Base-by-base conservation (phyloP, 805 yeast genomes). In the Zygoascus flipseniorum region DNA sequence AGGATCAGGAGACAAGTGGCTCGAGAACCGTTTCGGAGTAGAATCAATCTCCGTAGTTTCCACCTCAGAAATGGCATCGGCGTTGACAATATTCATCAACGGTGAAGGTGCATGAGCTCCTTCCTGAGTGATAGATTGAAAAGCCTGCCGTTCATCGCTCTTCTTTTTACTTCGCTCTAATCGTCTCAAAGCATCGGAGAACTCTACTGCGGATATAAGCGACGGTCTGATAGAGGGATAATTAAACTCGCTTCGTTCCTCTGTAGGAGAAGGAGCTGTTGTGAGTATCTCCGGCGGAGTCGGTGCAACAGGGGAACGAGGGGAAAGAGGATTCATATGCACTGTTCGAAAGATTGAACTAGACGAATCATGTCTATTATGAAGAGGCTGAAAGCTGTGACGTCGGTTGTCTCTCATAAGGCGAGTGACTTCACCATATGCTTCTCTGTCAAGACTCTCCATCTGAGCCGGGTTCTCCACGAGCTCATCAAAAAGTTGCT, bases 171-270 rank as follows among this genome's bases (percentile, higher is more conserved):
- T 19, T 39, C 50, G 43, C 9, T 35, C 19, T 8, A 53, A 42
- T 18, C 32, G 43, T 50, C 42, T 51, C 16, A 39, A 18, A 1
- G 65, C 59, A 32, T 61, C 61, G 51, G 66, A 64, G 42, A 74
- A 62, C 47, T 70, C 71, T 8, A 72, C 54, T 1, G 78, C 77
- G 37, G 72, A 69, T 31, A 68, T 58, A 10, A 75, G 48, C 1
- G 77, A 72, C 13, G 74, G 66, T 32, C 75, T 55, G 5, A 60
- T 46, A 5, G 49, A 46, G 20, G 49, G 49, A 16, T 46, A 26
- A 6, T 46, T 42, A 8, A 13, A 35, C 13, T 35, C 39, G 13
- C 16, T 35, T 13, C 16, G 45, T 28, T 57, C 52, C 16, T 55
- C 49, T 2, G 31, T 8, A 8, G 51, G 44, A 16, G 44, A 13